Conservation (phyloP, 2,329 filamentous ascomycete species). For the Orbilia javanica region DNA sequence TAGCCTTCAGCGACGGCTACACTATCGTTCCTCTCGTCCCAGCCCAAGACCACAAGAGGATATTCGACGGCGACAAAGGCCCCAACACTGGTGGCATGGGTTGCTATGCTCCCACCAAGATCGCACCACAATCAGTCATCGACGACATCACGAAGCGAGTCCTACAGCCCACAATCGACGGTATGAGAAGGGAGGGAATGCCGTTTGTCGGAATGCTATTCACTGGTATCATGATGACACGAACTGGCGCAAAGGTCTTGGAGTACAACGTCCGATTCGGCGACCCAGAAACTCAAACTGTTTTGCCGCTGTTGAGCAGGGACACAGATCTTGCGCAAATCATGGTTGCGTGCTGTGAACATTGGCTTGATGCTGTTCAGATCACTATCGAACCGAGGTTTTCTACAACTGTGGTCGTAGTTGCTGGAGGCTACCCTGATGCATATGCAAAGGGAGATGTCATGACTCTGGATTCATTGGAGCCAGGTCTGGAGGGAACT, state of each 20-base stretch:
- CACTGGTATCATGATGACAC: constrained; percentile 93
- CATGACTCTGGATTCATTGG: constrained; percentile 69
- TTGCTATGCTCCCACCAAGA: constrained; percentile 90
- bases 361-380: constrained; percentile 77
- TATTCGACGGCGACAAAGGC: constrained; percentile 88
- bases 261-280: constrained; percentile 96
- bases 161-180: constrained; percentile 88
- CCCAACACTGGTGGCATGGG: constrained; percentile 99
- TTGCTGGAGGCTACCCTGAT: constrained; percentile 90
- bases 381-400: constrained; percentile 78
- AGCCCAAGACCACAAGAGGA: constrained; percentile 96
- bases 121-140: constrained; percentile 80
- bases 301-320: constrained; percentile 80
- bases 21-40: constrained; percentile 85
- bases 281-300: constrained; percentile 89
- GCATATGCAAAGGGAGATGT: constrained; percentile 82
- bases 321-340: constrained; percentile 88
- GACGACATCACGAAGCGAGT: constrained; percentile 83
- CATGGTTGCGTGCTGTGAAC: constrained; percentile 85
- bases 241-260: constrained; percentile 81
- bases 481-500: constrained; percentile 69
- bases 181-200: constrained; percentile 83
- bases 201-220: constrained; percentile 82
- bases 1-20: constrained; percentile 91
- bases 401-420: constrained; percentile 92